phyloP scores from a whole-genome alignment of 306 rosid species.

The Quercus berberidifolia region DNA sequence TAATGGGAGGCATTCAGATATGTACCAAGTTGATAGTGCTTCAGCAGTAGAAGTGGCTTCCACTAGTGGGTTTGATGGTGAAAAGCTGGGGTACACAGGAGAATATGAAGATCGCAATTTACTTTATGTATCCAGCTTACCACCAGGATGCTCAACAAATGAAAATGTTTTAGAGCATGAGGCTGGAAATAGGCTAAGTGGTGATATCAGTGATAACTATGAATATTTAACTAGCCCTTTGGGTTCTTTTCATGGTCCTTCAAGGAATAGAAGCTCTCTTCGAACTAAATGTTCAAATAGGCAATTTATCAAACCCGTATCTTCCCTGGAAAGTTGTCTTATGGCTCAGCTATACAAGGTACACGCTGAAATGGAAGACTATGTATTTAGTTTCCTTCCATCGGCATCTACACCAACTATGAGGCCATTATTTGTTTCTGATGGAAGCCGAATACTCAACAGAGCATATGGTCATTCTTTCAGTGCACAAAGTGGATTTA shows the following conservation, averaged over 20 bases:
- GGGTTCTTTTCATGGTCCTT: conserved; percentile 33
- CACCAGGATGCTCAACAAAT: conserved; percentile 22
- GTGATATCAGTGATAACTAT: conserved; percentile 26
- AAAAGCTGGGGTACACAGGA: conserved; percentile 15
- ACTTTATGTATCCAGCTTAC: conserved; percentile 40
- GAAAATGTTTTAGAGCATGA: conserved; percentile 21
- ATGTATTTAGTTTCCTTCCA: conserved; percentile 42
- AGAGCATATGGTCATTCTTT: conserved; percentile 25
- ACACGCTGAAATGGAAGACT: conserved; percentile 51
- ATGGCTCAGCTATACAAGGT: conserved; percentile 72
- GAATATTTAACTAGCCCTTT: conserved; percentile 17
- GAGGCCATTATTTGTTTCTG: conserved; percentile 55
- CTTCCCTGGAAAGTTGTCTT: conserved; percentile 75
- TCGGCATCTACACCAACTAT: conserved; percentile 29
- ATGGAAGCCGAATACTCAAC: conserved; percentile 61
- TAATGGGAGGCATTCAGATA: conserved; percentile 19
- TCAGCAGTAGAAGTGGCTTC: conserved; percentile 31
- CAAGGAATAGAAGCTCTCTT: conserved; percentile 46
- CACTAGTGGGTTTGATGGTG: conserved; percentile 30
- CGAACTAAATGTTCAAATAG: conserved; percentile 30
- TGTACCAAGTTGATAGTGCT: conserved; percentile 23
- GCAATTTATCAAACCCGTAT: conserved; percentile 39
- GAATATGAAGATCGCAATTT: conserved; percentile 25
- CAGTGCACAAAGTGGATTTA: conserved; percentile 26
- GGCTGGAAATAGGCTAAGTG: conserved; percentile 23